phyloP scores from a whole-genome alignment of 352 stramenopile genomes.

The Globisporangium acanthophoron region DNA sequence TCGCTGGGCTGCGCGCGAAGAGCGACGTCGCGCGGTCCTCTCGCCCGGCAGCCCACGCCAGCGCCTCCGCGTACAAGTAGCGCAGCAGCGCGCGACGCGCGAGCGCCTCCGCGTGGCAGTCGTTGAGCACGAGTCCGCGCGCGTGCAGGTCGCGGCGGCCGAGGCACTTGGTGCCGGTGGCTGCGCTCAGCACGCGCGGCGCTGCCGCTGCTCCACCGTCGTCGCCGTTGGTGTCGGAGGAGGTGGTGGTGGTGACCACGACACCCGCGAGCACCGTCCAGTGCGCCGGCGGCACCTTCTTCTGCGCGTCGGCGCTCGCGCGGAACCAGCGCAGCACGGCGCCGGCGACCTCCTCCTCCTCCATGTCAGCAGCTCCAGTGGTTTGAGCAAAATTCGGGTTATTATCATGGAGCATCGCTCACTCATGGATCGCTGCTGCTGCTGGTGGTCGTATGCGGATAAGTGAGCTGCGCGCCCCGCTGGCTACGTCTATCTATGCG shows the following conservation, averaged over 20 bases:
- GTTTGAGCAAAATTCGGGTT: too few species aligned
- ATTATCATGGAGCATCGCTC: too few species aligned
- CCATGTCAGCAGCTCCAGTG: conserved; percentile 3
- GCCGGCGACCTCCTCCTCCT: conserved; percentile 22
- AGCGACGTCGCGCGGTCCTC: conserved; percentile 30
- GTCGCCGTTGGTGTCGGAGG: neutral
- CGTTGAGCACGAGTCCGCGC: conserved; percentile 84
- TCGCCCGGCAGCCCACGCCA: conserved; percentile 16
- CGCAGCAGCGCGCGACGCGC: conserved; percentile 77
- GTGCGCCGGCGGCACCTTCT: conserved; percentile 47
- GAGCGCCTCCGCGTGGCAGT: conserved; percentile 92
- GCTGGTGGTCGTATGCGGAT: neutral
- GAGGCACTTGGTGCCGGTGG: conserved; percentile 81
- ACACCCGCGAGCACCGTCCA: conserved; percentile 66
- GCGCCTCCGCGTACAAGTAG: conserved; percentile 82
- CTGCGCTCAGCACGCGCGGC: conserved; percentile 45
- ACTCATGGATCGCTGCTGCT: conserved; percentile 1
- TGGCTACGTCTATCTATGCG: neutral
- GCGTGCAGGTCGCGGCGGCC: conserved; percentile 52
- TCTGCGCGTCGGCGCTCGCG: conserved; percentile 34
- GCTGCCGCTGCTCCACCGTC: neutral
- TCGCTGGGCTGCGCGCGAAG: conserved; percentile 32
- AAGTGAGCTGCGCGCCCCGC: neutral
- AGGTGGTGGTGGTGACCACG: conserved; percentile 22
- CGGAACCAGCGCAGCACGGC: conserved; percentile 63